Evolutionary conservation across 2,329 filamentous ascomycete species (phyloP).

Genomic region (Aspergillus tamarii): DNA sequence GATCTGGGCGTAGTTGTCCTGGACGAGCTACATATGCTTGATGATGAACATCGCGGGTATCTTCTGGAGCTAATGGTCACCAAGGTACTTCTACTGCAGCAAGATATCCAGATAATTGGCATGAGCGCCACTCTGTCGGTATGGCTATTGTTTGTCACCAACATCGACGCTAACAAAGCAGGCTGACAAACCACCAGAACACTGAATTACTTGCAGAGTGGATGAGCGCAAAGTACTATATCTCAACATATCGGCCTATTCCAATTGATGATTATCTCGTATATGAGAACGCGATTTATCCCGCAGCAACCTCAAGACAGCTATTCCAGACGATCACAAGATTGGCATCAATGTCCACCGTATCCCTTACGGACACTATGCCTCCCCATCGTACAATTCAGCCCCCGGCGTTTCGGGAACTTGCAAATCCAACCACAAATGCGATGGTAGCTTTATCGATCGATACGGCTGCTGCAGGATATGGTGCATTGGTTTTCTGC

Average conservation of each 20-base stretch:
- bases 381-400: slow-evolving; percentile 53
- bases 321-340: slow-evolving; percentile 63
- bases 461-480: slow-evolving; percentile 70
- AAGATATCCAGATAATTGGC: slow-evolving; percentile 70
- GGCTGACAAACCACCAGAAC: slow-evolving; percentile 56
- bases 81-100: slow-evolving; percentile 70
- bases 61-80: slow-evolving; percentile 74
- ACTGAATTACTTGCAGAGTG: slow-evolving; percentile 69
- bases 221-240: slow-evolving; percentile 72
- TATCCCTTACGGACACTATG: slow-evolving; percentile 37
- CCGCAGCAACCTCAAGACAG: slow-evolving; percentile 60
- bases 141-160: slow-evolving; percentile 27
- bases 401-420: slow-evolving; percentile 61
- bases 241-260: slow-evolving; percentile 73
- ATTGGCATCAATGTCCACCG: slow-evolving; percentile 39
- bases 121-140: slow-evolving; percentile 81
- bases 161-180: not conserved
- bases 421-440: slow-evolving; percentile 68
- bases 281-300: slow-evolving; percentile 69
- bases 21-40: slow-evolving; percentile 81
- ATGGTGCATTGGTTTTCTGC: slow-evolving; percentile 74
- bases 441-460: slow-evolving; percentile 70
- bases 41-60: slow-evolving; percentile 75
- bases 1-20: slow-evolving; percentile 69
- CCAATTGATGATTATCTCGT: slow-evolving; percentile 76